A percentile compares a stretch with the other conserved stretches of the same genome.
Conservation (phyloP, 2,329 filamentous ascomycete genomes). For the Epichloe coenophiala region DNA sequence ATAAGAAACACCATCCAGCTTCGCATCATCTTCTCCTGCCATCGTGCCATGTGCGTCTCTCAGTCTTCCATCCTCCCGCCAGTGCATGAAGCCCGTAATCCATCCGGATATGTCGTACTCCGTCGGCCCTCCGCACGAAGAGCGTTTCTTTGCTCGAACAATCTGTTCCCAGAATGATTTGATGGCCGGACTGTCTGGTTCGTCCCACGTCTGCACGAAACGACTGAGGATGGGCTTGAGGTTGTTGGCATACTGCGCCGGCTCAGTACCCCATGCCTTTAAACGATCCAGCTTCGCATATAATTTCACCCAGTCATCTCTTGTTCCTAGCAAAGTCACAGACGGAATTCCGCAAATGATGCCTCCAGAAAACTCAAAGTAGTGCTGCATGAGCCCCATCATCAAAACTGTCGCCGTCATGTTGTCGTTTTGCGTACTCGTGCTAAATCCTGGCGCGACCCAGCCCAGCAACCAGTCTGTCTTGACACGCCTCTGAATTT, state of each 20-base stretch:
- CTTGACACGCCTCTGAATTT: slow-evolving; percentile 26
- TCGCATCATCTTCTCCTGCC: slow-evolving; percentile 5
- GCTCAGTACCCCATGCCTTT: slow-evolving; percentile 28
- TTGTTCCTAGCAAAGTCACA: slow-evolving; percentile 26
- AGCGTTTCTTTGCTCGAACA: slow-evolving; percentile 21
- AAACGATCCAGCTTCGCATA: slow-evolving; percentile 28
- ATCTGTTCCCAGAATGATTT: slow-evolving; percentile 30
- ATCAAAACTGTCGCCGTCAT: slow-evolving; percentile 28
- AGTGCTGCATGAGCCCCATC: slow-evolving; percentile 30
- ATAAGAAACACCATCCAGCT: slow-evolving; percentile 19
- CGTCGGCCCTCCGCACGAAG: slow-evolving; percentile 15
- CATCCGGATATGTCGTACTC: slow-evolving; percentile 31
- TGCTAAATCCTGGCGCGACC: slow-evolving; percentile 30
- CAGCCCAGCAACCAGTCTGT: slow-evolving; percentile 27
- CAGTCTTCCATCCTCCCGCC: slow-evolving; percentile 21
- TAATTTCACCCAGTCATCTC: slow-evolving; percentile 27
- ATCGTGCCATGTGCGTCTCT: slow-evolving; percentile 8
- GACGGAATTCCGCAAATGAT: slow-evolving; percentile 29
- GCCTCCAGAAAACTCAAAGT: slow-evolving; percentile 23
- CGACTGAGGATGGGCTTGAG: slow-evolving; percentile 30
- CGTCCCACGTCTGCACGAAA: slow-evolving; percentile 31
- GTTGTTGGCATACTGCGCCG: slow-evolving; percentile 22
- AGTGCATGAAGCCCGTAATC: slow-evolving; percentile 35
- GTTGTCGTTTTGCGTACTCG: slow-evolving; percentile 23
- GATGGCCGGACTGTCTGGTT: slow-evolving; percentile 18